A percentile compares a stretch with the other conserved stretches of the same genome.
Conservation (phyloP, 331 rosid genomes). For the Dryas integrifolia region DNA sequence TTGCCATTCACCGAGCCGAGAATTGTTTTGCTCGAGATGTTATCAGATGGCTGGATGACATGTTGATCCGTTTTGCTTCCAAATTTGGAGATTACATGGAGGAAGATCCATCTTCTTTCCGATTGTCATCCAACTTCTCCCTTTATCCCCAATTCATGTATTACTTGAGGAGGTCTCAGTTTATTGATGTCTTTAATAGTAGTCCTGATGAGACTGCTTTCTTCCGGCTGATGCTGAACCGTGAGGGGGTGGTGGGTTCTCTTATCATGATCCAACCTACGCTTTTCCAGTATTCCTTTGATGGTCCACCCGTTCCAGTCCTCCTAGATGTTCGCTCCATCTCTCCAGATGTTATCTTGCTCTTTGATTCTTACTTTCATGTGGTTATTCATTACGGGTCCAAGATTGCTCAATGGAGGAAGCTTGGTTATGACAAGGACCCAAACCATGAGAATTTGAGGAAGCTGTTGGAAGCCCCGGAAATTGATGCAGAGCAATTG, state of each 20-base stretch:
- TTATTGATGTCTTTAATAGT: constrained; percentile 75
- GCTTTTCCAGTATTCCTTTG: constrained; percentile 80
- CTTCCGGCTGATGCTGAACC: constrained; percentile 74
- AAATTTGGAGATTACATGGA: constrained; percentile 86
- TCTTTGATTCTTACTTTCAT: constrained; percentile 82
- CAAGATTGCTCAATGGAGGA: constrained; percentile 81
- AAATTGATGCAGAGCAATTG: constrained; percentile 71
- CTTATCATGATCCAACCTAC: constrained; percentile 96
- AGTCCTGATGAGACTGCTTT: constrained; percentile 89
- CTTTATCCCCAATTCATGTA: constrained; percentile 92
- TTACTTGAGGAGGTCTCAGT: constrained; percentile 85
- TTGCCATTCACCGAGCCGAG: constrained; percentile 79
- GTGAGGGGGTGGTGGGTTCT: constrained; percentile 86
- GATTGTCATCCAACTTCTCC: constrained; percentile 79
- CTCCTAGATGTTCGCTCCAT: constrained; percentile 79
- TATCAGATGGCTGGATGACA: constrained; percentile 85
- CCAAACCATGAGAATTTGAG: constrained; percentile 78
- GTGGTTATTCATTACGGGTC: constrained; percentile 92
- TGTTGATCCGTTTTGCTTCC: constrained; percentile 60
- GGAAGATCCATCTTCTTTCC: constrained; percentile 87
- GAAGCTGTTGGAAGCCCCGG: constrained; percentile 83
- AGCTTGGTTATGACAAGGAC: constrained; percentile 80
- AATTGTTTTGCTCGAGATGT: constrained; percentile 77
- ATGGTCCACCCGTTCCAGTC: constrained; percentile 89
- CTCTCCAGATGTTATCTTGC: constrained; percentile 77